Conservation (phyloP, 2,329 filamentous ascomycete species). For the Apiospora pterosperma region DNA sequence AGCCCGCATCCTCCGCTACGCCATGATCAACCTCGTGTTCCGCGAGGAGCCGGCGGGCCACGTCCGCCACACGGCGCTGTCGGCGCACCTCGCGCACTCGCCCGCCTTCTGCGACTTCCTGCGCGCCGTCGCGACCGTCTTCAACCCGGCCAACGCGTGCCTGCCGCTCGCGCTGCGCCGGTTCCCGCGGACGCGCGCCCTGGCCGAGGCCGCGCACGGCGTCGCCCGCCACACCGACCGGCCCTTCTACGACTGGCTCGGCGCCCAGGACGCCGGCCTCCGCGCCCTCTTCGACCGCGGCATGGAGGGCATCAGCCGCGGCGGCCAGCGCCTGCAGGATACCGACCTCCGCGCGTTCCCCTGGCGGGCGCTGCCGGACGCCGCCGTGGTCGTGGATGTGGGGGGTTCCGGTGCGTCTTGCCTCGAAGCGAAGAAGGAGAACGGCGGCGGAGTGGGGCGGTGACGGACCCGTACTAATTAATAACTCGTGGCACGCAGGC, state of each 20-base stretch:
- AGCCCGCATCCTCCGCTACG: conserved; percentile 1
- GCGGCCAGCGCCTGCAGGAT: not conserved
- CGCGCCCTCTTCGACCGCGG: not conserved
- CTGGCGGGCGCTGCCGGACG: not conserved
- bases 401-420: not conserved
- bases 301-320: conserved; percentile 1
- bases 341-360: not conserved
- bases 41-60: not conserved
- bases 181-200: not conserved
- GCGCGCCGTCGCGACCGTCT: not conserved
- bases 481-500: not conserved
- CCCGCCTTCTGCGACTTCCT: not conserved
- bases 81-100: not conserved
- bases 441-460: not conserved
- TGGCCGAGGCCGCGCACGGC: not conserved
- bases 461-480: not conserved
- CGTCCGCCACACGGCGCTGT: not conserved
- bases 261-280: not conserved
- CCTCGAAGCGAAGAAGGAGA: no score
- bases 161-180: not conserved
- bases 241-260: not conserved
- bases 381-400: not conserved
- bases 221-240: not conserved
- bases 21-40: conserved; percentile 2
- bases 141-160: not conserved